Percentiles rank a stretch among this genome's conserved stretches.
phyloP scores from a whole-genome alignment of 2,329 filamentous ascomycete genomes.

The Aspergillus pseudoviridinutans region DNA sequence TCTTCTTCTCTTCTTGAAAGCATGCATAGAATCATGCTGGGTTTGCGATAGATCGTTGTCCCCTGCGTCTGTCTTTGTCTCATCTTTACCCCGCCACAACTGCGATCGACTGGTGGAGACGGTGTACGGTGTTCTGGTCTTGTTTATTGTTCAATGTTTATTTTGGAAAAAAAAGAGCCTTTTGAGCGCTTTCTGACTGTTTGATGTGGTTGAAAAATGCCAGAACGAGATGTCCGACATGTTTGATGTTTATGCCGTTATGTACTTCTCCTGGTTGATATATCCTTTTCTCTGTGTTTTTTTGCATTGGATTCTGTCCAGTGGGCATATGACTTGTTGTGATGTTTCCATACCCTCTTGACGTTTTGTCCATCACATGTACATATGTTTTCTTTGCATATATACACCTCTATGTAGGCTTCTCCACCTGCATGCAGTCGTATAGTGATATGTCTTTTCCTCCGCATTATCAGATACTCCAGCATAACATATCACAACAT shows the following conservation, averaged over 20 bases:
- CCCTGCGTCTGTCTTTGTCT: conserved; percentile 4
- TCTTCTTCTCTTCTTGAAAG: conserved; percentile 2
- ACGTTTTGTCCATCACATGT: conserved; percentile 23
- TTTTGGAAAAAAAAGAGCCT: conserved; percentile 11
- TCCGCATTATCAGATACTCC: neutral
- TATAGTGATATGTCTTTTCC: neutral
- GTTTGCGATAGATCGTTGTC: conserved; percentile 15
- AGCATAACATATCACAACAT: neutral
- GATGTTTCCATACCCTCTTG: conserved; percentile 17
- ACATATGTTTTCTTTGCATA: conserved; percentile 32
- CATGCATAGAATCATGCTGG: conserved; percentile 19
- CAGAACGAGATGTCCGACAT: conserved; percentile 31
- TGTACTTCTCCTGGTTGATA: conserved; percentile 22
- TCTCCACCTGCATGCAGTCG: conserved; percentile 2
- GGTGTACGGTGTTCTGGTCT: conserved; percentile 14
- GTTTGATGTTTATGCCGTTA: conserved; percentile 27
- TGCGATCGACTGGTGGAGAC: conserved; percentile 10
- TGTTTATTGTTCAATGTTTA: conserved; percentile 9
- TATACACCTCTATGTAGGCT: conserved; percentile 12
- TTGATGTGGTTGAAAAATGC: conserved; percentile 24
- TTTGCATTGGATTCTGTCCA: conserved; percentile 9
- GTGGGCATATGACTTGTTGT: conserved; percentile 12
- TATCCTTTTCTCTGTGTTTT: conserved; percentile 3
- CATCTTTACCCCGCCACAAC: conserved; percentile 4
- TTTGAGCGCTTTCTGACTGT: conserved; percentile 23